A percentile compares a stretch with the other conserved stretches of the same genome.
Conservation (phyloP, 352 stramenopile species). For the Phytophthora nicotianae region DNA sequence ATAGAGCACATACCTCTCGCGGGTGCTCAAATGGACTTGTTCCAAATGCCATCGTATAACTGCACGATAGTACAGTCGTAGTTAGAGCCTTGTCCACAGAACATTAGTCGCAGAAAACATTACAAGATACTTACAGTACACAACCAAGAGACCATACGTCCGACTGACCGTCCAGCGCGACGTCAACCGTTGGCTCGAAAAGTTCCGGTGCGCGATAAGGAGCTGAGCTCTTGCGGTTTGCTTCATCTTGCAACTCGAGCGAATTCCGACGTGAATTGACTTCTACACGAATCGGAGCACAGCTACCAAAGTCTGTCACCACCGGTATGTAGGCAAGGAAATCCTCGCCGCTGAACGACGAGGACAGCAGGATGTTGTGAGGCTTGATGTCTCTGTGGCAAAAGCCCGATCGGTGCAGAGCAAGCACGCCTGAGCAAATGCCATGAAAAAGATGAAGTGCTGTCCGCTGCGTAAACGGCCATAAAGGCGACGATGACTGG, state of each 20-base stretch:
- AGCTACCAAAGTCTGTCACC: slow-evolving; percentile 88
- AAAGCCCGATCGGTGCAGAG: slow-evolving; percentile 79
- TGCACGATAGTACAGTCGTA: slow-evolving; percentile 20
- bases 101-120: slow-evolving; percentile 1
- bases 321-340: slow-evolving; percentile 80
- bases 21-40: slow-evolving; percentile 81
- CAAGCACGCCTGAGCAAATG: slow-evolving; percentile 78
- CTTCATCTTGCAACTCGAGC: slow-evolving; percentile 80
- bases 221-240: slow-evolving; percentile 81
- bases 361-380: slow-evolving; percentile 83
- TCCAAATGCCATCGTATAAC: slow-evolving; percentile 88
- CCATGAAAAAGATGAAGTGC: slow-evolving; percentile 84
- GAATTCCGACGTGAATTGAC: slow-evolving; percentile 73
- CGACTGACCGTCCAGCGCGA: slow-evolving; percentile 74
- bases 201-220: slow-evolving; percentile 87
- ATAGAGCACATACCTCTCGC: slow-evolving; percentile 45
- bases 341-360: slow-evolving; percentile 62
- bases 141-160: slow-evolving; percentile 88
- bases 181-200: slow-evolving; percentile 74
- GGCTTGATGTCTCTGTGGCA: slow-evolving; percentile 88
- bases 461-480: slow-evolving; percentile 85
- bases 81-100: background rate
- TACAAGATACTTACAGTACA: slow-evolving; percentile 57
- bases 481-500: slow-evolving; percentile 76
- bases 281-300: slow-evolving; percentile 69